Conservation (phyloP, 148 eudicot genomes). For the Chenopodium album region DNA sequence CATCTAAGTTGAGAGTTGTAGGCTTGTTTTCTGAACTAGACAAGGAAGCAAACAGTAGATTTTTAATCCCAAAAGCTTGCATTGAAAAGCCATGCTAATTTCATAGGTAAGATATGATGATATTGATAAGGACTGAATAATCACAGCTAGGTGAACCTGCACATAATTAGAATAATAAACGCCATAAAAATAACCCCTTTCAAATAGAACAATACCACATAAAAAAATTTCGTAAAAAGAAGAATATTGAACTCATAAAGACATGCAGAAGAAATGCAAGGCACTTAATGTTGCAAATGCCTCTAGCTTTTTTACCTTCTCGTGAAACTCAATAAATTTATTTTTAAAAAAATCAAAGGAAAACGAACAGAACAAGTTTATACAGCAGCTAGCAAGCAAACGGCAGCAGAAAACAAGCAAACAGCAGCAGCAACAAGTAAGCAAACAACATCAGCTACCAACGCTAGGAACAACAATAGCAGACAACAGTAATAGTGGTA, state of each 20-base stretch:
- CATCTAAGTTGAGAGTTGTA: slow-evolving; percentile 72
- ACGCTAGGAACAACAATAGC: no score
- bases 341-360: background rate
- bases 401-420: no score
- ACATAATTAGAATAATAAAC: slow-evolving; percentile 26
- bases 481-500: no score
- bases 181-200: background rate
- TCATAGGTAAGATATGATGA: slow-evolving; percentile 46
- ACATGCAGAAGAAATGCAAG: background rate
- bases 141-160: slow-evolving; percentile 50
- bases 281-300: background rate
- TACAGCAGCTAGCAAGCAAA: no score
- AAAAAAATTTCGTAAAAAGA: background rate
- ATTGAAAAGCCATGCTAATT: slow-evolving; percentile 35
- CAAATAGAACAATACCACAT: background rate
- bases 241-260: background rate
- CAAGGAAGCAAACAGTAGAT: slow-evolving; percentile 63
- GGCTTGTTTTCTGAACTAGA: slow-evolving; percentile 75
- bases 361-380: background rate
- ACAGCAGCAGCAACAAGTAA: no score
- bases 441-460: no score
- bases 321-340: background rate
- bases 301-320: background rate
- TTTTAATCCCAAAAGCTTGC: slow-evolving; percentile 41
- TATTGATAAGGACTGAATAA: slow-evolving; percentile 37